Percentiles rank a stretch among this genome's conserved stretches.
These are phyloP conservation scores for Rhodotorula sp. DNA, from an alignment of 1,284 basidiomycete species.

Conservation along the genomic window DNA sequence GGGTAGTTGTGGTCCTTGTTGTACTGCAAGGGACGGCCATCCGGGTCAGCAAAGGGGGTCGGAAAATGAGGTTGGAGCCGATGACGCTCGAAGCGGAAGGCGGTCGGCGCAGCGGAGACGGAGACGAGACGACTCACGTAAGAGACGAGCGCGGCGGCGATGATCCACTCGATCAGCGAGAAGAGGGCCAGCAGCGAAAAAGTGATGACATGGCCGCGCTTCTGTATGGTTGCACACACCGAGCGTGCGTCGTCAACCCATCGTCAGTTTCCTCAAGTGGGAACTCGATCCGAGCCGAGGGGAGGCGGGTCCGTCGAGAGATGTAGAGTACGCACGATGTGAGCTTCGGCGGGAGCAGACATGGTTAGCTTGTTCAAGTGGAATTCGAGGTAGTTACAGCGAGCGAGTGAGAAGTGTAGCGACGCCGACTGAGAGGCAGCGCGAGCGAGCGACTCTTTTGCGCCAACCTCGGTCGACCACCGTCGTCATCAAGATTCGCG, in stretches of 20 bases:
- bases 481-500: too few relatives aligned
- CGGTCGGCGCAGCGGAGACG: neutral
- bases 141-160: constrained; percentile 40
- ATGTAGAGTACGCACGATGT: constrained; percentile 3
- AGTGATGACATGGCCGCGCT: constrained; percentile 38
- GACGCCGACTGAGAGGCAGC: too few relatives aligned
- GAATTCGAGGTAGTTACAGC: neutral
- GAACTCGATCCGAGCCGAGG: neutral
- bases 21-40: neutral
- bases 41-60: neutral
- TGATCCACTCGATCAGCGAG: constrained; percentile 40
- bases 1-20: constrained; percentile 37
- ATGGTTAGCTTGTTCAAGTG: constrained; percentile 5
- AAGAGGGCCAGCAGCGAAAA: constrained; percentile 41
- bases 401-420: neutral
- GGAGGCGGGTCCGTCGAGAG: neutral
- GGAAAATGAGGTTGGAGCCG: neutral
- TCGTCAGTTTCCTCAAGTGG: neutral
- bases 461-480: too few relatives aligned
- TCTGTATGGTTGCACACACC: constrained; percentile 1
- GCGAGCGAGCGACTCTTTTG: too few relatives aligned
- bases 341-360: constrained; percentile 2
- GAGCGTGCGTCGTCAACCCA: neutral
- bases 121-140: neutral
- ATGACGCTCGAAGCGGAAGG: neutral